Evolutionary conservation across 352 stramenopile genomes (phyloP).

Genomic region (Pythium aquatile): DNA sequence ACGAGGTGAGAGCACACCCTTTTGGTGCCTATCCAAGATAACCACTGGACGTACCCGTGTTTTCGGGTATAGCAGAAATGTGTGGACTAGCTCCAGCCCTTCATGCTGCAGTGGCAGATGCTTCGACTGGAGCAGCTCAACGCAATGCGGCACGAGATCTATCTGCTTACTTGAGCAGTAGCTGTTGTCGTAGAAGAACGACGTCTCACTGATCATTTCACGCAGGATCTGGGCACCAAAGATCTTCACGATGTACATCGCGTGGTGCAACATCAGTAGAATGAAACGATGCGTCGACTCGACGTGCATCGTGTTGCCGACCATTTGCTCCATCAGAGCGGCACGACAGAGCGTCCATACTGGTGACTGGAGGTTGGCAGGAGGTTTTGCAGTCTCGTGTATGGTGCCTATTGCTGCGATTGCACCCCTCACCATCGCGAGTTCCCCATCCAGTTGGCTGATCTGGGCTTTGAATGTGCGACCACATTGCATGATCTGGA

Average conservation of each 20-base stretch:
- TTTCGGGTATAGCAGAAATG: constrained; percentile 33
- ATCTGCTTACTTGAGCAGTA: constrained; percentile 38
- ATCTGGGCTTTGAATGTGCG: constrained; percentile 45
- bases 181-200: constrained; percentile 44
- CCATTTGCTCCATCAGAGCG: constrained; percentile 56
- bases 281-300: constrained; percentile 32
- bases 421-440: constrained; percentile 41
- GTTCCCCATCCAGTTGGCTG: constrained; percentile 42
- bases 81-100: constrained; percentile 56
- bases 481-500: constrained; percentile 42
- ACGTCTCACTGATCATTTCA: constrained; percentile 48
- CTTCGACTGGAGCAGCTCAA: constrained; percentile 35
- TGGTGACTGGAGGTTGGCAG: constrained; percentile 14
- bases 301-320: constrained; percentile 40
- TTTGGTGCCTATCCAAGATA: too few species aligned
- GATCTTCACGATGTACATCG: constrained; percentile 33
- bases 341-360: constrained; percentile 40
- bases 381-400: constrained; percentile 2
- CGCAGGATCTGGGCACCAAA: constrained; percentile 63
- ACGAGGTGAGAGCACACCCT: not conserved
- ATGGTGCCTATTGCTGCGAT: constrained; percentile 14
- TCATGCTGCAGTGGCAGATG: constrained; percentile 55
- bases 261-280: constrained; percentile 44
- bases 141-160: constrained; percentile 37
- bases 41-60: not conserved